Evolutionary conservation across 1,284 basidiomycete species (phyloP).

Genomic region (Inonotus obliquus): DNA sequence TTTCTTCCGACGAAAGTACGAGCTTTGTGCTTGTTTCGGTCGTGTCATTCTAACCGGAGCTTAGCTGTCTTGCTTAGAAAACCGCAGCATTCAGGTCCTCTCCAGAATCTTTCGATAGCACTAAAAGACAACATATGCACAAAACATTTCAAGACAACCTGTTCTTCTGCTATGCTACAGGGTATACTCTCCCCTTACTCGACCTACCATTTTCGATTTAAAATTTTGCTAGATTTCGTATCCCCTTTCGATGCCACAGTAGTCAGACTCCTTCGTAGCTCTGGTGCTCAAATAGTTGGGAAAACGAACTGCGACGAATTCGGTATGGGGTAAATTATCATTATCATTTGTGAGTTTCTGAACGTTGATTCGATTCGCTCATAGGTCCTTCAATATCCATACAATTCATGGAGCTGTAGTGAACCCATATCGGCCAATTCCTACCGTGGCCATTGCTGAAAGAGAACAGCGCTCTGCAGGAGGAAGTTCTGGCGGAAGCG

Average conservation of each 20-base stretch:
- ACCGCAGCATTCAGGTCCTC: slow-evolving; percentile 18
- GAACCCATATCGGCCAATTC: slow-evolving; percentile 54
- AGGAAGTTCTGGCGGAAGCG: slow-evolving; percentile 82
- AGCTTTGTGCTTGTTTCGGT: not conserved
- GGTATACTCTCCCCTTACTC: slow-evolving; percentile 33
- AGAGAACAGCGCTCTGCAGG: slow-evolving; percentile 64
- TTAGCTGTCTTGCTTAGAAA: slow-evolving; percentile 13
- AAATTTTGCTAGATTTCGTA: slow-evolving; percentile 43
- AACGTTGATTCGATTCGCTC: slow-evolving; percentile 19
- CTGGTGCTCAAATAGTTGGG: slow-evolving; percentile 74
- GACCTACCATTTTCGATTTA: slow-evolving; percentile 62
- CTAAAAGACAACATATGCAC: slow-evolving; percentile 90
- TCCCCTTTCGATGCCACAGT: slow-evolving; percentile 90
- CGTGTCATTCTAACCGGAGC: not conserved
- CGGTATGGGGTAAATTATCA: slow-evolving; percentile 81
- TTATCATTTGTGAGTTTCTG: not conserved
- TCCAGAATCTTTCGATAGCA: slow-evolving; percentile 48
- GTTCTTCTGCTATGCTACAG: slow-evolving; percentile 71
- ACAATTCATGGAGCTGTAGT: slow-evolving; percentile 71
- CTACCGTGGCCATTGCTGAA: slow-evolving; percentile 24
- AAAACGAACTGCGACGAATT: slow-evolving; percentile 98
- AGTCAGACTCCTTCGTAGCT: slow-evolving; percentile 55
- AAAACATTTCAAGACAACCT: slow-evolving; percentile 63
- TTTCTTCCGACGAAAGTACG: slow-evolving; percentile 9
- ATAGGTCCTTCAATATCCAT: slow-evolving; percentile 70